These are phyloP conservation scores for Russula sp. DNA, from an alignment of 768 basidiomycete species.

Conservation along the genomic window DNA sequence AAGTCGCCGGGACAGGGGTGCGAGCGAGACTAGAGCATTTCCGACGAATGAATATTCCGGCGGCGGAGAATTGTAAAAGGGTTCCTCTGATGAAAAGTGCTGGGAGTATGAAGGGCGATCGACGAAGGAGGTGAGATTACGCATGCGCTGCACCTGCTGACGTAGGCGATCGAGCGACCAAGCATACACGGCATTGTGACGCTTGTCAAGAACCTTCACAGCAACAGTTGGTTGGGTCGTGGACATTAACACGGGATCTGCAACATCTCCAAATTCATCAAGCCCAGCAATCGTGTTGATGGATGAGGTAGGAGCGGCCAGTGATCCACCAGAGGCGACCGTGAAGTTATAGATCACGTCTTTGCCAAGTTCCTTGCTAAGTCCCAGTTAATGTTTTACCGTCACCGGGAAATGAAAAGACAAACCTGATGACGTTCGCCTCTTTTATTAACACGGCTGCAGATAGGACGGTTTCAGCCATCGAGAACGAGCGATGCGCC, in stretches of 20 bases:
- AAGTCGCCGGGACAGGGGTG: slow-evolving; percentile 71
- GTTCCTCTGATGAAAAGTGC: slow-evolving; percentile 91
- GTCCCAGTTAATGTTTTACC: slow-evolving; percentile 6
- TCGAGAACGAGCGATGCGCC: slow-evolving; percentile 77
- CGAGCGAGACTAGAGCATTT: slow-evolving; percentile 76
- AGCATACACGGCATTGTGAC: slow-evolving; percentile 80
- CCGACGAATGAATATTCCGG: slow-evolving; percentile 93
- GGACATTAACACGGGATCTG: slow-evolving; percentile 74
- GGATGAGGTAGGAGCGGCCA: slow-evolving; percentile 77
- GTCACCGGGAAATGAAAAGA: slow-evolving; percentile 22
- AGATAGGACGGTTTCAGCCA: slow-evolving; percentile 86
- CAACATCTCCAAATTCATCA: slow-evolving; percentile 89
- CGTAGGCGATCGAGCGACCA: slow-evolving; percentile 90
- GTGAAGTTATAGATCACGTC: slow-evolving; percentile 91
- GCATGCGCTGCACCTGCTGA: slow-evolving; percentile 90
- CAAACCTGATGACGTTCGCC: slow-evolving; percentile 87
- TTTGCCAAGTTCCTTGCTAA: slow-evolving; percentile 82
- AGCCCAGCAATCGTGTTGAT: slow-evolving; percentile 83
- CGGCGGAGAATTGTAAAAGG: slow-evolving; percentile 86
- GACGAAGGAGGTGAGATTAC: slow-evolving; percentile 84
- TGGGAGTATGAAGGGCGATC: slow-evolving; percentile 90
- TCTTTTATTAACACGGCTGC: slow-evolving; percentile 88
- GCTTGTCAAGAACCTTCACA: slow-evolving; percentile 88
- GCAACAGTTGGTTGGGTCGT: slow-evolving; percentile 79
- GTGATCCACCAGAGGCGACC: slow-evolving; percentile 76